A percentile compares a stretch with the other conserved stretches of the same genome.
phyloP scores from a whole-genome alignment of 164 flowering plant species.

The Piper betle region DNA sequence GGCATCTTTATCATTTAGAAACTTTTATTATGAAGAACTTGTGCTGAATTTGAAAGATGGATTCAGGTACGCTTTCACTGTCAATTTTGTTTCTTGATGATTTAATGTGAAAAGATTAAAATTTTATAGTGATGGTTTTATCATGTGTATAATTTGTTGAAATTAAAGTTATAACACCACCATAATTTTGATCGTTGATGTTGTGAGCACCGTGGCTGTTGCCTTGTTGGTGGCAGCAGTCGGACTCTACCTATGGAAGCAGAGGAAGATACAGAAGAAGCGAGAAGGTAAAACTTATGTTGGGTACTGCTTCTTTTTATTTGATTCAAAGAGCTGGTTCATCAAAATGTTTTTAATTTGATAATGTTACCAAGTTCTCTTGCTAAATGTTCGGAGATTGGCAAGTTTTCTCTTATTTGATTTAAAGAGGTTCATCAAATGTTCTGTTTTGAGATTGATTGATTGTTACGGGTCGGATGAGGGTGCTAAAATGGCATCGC shows the following conservation, averaged over 20 bases:
- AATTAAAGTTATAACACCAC: neutral
- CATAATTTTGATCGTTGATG: slow-evolving; percentile 37
- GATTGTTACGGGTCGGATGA: slow-evolving; percentile 33
- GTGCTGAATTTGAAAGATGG: too few relatives aligned
- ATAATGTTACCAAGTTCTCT: too few relatives aligned
- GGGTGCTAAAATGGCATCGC: slow-evolving; percentile 29
- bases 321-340: neutral
- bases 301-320: neutral
- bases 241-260: slow-evolving; percentile 49
- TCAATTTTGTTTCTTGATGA: too few relatives aligned
- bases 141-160: neutral
- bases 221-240: slow-evolving; percentile 28
- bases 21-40: too few relatives aligned
- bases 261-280: slow-evolving; percentile 43
- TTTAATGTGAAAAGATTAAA: neutral
- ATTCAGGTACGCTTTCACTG: too few relatives aligned
- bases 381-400: neutral
- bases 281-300: slow-evolving; percentile 44
- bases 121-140: neutral
- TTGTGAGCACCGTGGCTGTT: slow-evolving; percentile 42
- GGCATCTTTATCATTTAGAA: too few relatives aligned
- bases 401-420: too few relatives aligned
- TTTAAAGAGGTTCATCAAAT: too few relatives aligned
- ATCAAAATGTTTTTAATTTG: neutral
- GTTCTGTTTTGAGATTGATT: too few relatives aligned